Evolutionary conservation across 140 eudicot species (phyloP).

Genomic region (Stevia rebaudiana): DNA sequence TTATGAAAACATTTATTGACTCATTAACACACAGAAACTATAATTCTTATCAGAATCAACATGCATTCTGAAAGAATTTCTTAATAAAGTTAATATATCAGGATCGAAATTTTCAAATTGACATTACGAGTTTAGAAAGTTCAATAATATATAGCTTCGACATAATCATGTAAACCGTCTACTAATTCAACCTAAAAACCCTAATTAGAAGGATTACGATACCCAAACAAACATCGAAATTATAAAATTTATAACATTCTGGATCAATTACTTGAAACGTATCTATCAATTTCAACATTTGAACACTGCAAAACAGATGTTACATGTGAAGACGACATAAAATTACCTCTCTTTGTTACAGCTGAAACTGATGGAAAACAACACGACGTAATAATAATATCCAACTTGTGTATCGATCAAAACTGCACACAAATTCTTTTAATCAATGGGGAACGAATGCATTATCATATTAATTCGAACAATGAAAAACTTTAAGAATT

Average conservation of each 20-base stretch:
- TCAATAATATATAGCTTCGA: neutral
- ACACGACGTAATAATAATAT: neutral
- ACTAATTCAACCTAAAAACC: neutral
- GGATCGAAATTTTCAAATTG: neutral
- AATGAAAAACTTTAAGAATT: neutral
- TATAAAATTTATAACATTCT: neutral
- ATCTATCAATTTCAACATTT: neutral
- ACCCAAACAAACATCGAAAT: neutral
- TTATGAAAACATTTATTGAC: neutral
- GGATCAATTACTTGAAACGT: neutral
- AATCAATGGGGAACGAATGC: neutral
- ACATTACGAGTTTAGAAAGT: neutral
- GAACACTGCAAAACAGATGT: neutral
- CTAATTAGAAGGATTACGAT: conserved; percentile 6
- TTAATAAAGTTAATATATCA: neutral
- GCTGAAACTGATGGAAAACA: neutral
- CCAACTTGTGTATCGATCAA: conserved; percentile 4
- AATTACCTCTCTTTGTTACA: conserved; percentile 11
- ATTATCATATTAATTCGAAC: neutral
- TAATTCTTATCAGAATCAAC: neutral
- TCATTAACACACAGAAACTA: neutral
- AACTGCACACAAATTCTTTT: conserved; percentile 7
- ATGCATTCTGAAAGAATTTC: neutral
- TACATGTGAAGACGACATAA: neutral
- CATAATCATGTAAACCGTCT: neutral